Conservation (phyloP, 129 eudicot species). For the Flaveria sonorensis region DNA sequence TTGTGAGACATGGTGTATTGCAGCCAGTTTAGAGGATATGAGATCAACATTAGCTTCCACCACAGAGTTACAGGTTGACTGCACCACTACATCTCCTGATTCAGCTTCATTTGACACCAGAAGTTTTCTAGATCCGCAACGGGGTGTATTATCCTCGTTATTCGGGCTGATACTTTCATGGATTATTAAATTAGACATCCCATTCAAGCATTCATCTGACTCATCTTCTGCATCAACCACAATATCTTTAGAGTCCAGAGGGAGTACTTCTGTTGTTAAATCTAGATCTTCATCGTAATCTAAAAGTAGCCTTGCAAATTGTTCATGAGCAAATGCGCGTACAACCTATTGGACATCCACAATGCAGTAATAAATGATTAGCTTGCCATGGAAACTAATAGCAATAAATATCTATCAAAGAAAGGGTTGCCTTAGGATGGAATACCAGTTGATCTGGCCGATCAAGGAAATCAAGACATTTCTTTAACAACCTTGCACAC, state of each 20-base stretch:
- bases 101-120: conserved; percentile 33
- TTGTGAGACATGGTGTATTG: conserved; percentile 95
- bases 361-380: conserved; percentile 6
- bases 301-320: conserved; percentile 91
- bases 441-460: conserved; percentile 92
- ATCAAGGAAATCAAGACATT: conserved; percentile 85
- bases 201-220: conserved; percentile 52
- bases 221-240: conserved; percentile 72
- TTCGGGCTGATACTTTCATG: conserved; percentile 42
- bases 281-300: conserved; percentile 69
- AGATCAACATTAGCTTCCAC: conserved; percentile 54
- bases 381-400: conserved; percentile 19
- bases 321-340: conserved; percentile 97
- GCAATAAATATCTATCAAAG: conserved; percentile 1
- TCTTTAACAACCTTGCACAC: conserved; percentile 73
- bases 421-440: neutral
- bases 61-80: conserved; percentile 35
- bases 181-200: conserved; percentile 48
- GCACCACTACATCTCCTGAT: conserved; percentile 24
- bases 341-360: conserved; percentile 60
- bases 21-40: conserved; percentile 74
- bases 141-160: conserved; percentile 26
- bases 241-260: conserved; percentile 56
- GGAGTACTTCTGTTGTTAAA: conserved; percentile 61
- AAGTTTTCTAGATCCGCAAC: conserved; percentile 21